Evolutionary conservation across 768 basidiomycete genomes (phyloP), one percentile per base, ranked within the genome.

Genomic region (Coprinellus micaceus): DNA sequence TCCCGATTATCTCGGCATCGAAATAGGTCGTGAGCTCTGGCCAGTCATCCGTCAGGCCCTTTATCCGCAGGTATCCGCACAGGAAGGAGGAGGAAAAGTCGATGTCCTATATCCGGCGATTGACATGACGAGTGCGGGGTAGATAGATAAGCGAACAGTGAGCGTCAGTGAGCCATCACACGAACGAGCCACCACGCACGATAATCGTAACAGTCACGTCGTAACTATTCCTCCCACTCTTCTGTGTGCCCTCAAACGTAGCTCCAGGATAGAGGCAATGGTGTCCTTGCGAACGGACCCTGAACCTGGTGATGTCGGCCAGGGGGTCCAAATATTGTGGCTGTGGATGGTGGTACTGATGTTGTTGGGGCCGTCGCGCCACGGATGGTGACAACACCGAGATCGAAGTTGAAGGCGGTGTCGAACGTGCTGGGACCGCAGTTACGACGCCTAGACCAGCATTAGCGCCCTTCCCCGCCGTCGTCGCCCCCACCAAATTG

Each of bases 1-100:
- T 84, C 17, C 94, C 94, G 61, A 98, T 95, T 60, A 98, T 93
- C 70, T 98, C 93, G 47, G 94, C 95, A 65, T 94, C 92, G 70
- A 98, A 98, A 66, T 94, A 97, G 2, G 95, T 98, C 4, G 94
- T 97, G 40, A 98, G 81, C 69, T 95, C 91, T 15, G 95, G 95
- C 83, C 92, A 94, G 65, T 96, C 90, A 62, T 95, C 86, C 39
- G 95, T 98, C 50, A 98, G 75, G 26, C 93, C 92, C 17, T 88
- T 87, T 67, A 98, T 98, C 57, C 89, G 86, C 39, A 98, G 85
- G 69, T 95, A 96, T 21, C 96, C 96, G 63, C 88, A 93, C 15
- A 98, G 77, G 59, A 85, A 88, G 0, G 94, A 94, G 13, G 86
- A 83, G 2, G 85, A 72, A 63, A 97, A 89, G 69, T 96, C 90